Base-by-base conservation (phyloP, 2,329 filamentous ascomycete species). In the Ophiostoma sp. region DNA sequence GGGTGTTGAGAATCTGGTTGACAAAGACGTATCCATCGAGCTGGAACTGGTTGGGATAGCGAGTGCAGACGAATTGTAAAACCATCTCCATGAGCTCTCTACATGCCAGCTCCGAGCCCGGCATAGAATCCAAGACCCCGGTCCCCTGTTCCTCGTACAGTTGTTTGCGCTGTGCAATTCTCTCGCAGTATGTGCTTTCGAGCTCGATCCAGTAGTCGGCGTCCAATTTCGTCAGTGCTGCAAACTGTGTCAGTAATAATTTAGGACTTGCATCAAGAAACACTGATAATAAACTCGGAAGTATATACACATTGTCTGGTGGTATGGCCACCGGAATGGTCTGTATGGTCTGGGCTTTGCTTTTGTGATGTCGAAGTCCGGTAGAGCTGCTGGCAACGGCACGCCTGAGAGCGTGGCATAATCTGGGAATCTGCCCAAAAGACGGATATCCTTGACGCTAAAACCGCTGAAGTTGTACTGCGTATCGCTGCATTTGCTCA, bases 11-110 rank as follows among this genome's bases (percentile, higher is more conserved):
- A 45, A 96, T 89, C 45, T 76, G 77, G 76, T 96, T 96, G 71
- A 86, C 79, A 69, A 96, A 84, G 2, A 84, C 75, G 52, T 83
- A 85, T 79, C 0, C 92, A 75, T 80, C 80, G 18, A 77, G 68
- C 38, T 63, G 66, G 76, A 96, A 96, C 72, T 90, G 87, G 5
- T 87, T 84, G 0, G 92, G 92, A 74, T 96, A 96, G 3, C 92
- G 83, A 3, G 86, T 83, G 70, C 87, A 90, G n/a, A 94, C 78
- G 72, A 94, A 96, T 72, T 94, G 90, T 3, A 96, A 73, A 2
- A 82, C 84, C 87, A 94, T 93, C 76, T 96, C 92, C 91, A 95
- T 93, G 5, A 95, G 80, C 74, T 96, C 92, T 75, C 92, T 93
- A 75, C 89, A 92, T 0, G 88, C 92, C 0, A 95, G 80, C 73